Base-by-base conservation (phyloP, 2,329 filamentous ascomycete species). In the Seiridium unicorne region DNA sequence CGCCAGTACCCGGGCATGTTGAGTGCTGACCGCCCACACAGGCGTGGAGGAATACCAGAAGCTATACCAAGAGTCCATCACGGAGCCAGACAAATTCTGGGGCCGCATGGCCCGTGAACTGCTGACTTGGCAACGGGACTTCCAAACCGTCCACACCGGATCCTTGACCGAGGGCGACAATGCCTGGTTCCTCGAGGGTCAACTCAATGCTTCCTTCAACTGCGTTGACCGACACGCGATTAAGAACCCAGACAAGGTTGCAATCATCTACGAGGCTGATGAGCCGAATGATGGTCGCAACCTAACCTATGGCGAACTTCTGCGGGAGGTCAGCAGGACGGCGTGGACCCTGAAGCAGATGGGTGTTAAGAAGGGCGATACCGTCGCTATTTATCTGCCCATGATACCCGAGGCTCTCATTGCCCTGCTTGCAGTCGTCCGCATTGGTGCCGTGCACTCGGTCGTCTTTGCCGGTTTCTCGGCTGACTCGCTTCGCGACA, bases 391-490 rank as follows among this genome's bases (percentile, higher is more conserved):
- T 66, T 99, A 99, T 81, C 81, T 99, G 65, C 95, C 95, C 75
- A 99, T 99, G 95, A 97, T 99, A 76, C 95, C 95, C 59, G 94
- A 99, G 78, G 95, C 95, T 5, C 71, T 99, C 61, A 83, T 99
- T 70, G 90, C 95, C 58, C 91, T 99, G 76, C 83, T 99, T 60
- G 95, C 95, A 62, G 96, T 93, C 76, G 81, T 89, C 44, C 92
- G 95, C 73, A 96, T 99, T 68, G 95, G 95, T 63, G 95, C 95
- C 46, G 85, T 99, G 31, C 95, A 99, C 85, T 98, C 95, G 0
- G 94, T 99, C 59, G 90, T 99, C 65, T 99, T 99, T 72, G 95
- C 95, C 59, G 95, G 95, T 62, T 99, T 99, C 84, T 97, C 93
- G 36, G 91, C 94, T 60, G 94, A 97, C 76, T 98, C 95, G 3